phyloP scores from a whole-genome alignment of 73 alveolate genomes.

The Paramecium tetraurelia region DNA sequence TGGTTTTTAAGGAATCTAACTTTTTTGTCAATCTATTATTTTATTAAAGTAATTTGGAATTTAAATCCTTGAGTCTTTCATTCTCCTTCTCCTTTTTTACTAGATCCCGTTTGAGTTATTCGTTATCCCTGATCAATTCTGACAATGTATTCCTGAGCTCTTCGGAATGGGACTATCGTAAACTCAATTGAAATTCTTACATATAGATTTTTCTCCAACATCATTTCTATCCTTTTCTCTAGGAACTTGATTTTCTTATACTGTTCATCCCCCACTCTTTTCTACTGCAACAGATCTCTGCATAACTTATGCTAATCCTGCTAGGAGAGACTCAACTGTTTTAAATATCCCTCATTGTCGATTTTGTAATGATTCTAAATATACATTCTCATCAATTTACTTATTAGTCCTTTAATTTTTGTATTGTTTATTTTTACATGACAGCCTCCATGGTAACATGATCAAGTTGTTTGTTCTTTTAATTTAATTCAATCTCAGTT shows the following conservation, averaged over 20 bases:
- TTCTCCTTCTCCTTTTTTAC: slow-evolving; percentile 29
- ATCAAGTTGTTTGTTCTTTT: neutral
- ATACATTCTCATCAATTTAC: neutral
- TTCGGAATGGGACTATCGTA: neutral
- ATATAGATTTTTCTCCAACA: slow-evolving; percentile 18
- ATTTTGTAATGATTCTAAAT: neutral
- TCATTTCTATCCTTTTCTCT: slow-evolving; percentile 46
- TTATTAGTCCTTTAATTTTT: slow-evolving; percentile 10
- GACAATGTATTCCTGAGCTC: neutral
- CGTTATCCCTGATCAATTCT: slow-evolving; percentile 37
- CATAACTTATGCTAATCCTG: neutral
- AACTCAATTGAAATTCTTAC: neutral
- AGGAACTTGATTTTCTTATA: neutral
- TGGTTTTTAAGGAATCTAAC: slow-evolving; percentile 23
- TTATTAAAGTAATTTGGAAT: neutral
- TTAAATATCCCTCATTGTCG: neutral
- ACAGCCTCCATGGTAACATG: neutral
- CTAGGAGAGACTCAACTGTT: neutral
- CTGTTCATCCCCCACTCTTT: neutral
- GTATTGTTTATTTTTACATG: neutral
- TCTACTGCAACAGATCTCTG: neutral
- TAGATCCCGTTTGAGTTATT: slow-evolving; percentile 30
- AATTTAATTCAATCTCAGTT: slow-evolving; percentile 33
- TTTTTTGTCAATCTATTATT: neutral
- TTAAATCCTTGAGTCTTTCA: slow-evolving; percentile 28